Evolutionary conservation across 192 early-diverging fungal genomes (phyloP).

Genomic region (Coemansia asiatica): DNA sequence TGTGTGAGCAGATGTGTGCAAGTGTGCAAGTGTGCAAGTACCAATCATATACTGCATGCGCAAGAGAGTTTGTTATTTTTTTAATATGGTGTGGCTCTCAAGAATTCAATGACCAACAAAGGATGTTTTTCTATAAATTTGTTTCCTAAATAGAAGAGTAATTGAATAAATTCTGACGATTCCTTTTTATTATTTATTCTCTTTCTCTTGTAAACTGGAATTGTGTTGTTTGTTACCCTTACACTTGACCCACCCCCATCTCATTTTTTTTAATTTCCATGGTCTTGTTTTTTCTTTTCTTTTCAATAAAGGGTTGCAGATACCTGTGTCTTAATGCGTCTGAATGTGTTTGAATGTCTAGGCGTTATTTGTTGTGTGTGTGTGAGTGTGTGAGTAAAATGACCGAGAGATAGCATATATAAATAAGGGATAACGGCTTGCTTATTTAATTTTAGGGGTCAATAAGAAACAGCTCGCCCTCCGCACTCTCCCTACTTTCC

Average conservation of each 20-base stretch:
- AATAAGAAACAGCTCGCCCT: neutral
- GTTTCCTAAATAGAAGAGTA: neutral
- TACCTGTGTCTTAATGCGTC: neutral
- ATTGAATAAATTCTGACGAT: too few relatives aligned
- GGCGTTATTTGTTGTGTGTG: neutral
- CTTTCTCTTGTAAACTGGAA: neutral
- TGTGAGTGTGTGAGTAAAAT: neutral
- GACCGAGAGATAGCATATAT: neutral
- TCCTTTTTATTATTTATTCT: too few relatives aligned
- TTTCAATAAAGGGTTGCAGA: neutral
- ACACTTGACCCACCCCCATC: neutral
- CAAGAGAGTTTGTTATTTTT: neutral
- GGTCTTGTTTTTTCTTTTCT: neutral
- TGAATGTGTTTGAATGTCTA: too few relatives aligned
- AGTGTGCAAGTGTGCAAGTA: neutral
- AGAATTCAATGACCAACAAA: neutral
- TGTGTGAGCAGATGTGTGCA: too few relatives aligned
- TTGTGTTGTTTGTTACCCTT: neutral
- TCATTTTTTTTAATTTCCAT: neutral
- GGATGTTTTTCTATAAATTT: neutral
- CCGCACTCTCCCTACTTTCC: neutral
- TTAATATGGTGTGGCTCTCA: neutral
- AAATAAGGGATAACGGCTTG: neutral
- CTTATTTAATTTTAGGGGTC: neutral
- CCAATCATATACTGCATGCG: neutral